phyloP scores from a whole-genome alignment of 2,329 filamentous ascomycete species.

The Cryphonectria japonica region DNA sequence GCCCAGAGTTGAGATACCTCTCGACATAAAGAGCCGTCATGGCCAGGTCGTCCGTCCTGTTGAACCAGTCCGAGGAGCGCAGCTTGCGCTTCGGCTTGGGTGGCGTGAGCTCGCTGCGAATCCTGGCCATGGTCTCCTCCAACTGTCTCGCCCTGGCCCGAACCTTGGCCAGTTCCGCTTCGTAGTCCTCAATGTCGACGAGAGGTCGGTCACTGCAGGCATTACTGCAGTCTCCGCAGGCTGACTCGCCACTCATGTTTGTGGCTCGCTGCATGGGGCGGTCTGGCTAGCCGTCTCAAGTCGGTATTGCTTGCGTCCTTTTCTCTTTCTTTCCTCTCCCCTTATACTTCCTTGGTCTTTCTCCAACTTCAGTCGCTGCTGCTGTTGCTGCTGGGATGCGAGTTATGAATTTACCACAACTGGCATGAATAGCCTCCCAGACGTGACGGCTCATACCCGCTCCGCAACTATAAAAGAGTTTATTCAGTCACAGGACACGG shows the following conservation, averaged over 20 bases:
- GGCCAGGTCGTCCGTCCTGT: slow-evolving; percentile 41
- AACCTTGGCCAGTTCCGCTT: slow-evolving; percentile 33
- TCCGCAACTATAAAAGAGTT: neutral
- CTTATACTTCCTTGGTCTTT: neutral
- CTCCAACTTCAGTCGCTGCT: neutral
- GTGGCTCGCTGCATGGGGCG: neutral
- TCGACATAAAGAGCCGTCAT: slow-evolving; percentile 49
- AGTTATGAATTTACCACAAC: neutral
- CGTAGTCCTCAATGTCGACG: slow-evolving; percentile 36
- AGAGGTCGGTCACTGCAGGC: slow-evolving; percentile 12
- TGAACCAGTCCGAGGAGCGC: slow-evolving; percentile 50
- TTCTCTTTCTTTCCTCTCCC: neutral
- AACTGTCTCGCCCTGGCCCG: slow-evolving; percentile 32
- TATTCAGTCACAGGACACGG: neutral
- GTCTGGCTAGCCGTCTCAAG: neutral
- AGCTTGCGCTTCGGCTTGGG: slow-evolving; percentile 31
- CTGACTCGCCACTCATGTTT: slow-evolving; percentile 23
- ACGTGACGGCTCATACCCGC: neutral
- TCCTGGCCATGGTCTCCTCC: slow-evolving; percentile 31
- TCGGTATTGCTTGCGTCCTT: neutral
- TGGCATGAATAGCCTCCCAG: neutral
- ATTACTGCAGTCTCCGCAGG: slow-evolving; percentile 26
- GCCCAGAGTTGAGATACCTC: slow-evolving; percentile 53
- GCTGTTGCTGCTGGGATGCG: neutral
- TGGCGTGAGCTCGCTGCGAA: slow-evolving; percentile 7